phyloP scores from a whole-genome alignment of 257 asterid genomes.

The Thymus quinquecostatus region DNA sequence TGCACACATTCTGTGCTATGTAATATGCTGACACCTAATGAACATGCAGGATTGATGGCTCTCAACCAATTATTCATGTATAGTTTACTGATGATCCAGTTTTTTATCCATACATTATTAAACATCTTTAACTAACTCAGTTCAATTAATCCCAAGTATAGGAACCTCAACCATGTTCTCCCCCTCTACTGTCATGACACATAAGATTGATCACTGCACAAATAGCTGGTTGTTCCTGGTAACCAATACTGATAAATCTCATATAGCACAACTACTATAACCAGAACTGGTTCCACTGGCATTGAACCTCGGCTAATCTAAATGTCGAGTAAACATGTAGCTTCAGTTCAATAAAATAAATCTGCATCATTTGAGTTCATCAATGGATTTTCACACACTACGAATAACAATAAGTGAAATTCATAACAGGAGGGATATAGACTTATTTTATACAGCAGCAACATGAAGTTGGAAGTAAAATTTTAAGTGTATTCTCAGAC shows the following conservation, averaged over 20 bases:
- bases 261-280: constrained; percentile 12
- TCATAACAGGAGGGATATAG: not conserved
- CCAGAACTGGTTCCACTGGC: constrained; percentile 4
- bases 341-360: constrained; percentile 14
- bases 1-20: constrained; percentile 10
- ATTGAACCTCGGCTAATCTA: constrained; percentile 2
- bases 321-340: constrained; percentile 15
- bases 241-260: not conserved
- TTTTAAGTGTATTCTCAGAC: constrained; percentile 1
- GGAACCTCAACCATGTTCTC: constrained; percentile 6
- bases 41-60: constrained; percentile 17
- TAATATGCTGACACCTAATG: constrained; percentile 9
- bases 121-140: not conserved
- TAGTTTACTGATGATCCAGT: constrained; percentile 5
- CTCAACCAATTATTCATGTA: constrained; percentile 6
- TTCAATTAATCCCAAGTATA: not conserved
- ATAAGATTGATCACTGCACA: not conserved
- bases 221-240: no score
- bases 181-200: not conserved
- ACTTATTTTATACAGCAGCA: not conserved
- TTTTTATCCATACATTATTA: not conserved
- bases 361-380: constrained; percentile 15
- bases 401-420: not conserved
- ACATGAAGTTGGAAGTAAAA: constrained; percentile 8
- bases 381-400: not conserved